These are phyloP conservation scores for Trametes versicolor DNA, from an alignment of 1,284 basidiomycete genomes.

Conservation along the genomic window DNA sequence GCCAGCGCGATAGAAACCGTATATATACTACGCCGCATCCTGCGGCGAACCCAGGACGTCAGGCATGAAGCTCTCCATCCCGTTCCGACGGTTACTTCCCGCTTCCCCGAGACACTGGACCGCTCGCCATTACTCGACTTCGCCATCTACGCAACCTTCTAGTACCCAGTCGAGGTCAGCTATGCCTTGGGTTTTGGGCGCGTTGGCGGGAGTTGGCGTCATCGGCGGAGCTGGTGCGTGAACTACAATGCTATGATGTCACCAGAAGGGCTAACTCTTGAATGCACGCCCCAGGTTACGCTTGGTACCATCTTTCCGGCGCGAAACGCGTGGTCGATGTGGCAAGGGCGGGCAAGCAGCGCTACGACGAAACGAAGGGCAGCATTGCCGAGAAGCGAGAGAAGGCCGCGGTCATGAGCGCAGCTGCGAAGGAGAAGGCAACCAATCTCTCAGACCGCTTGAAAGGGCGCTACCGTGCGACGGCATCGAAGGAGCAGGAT, in stretches of 20 bases:
- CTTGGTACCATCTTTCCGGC: conserved; percentile 34
- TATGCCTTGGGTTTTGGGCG: neutral
- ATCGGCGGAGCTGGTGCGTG: neutral
- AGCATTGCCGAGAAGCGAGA: neutral
- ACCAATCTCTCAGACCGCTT: conserved; percentile 11
- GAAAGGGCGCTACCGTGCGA: conserved; percentile 6
- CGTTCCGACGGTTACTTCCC: neutral
- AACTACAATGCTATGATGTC: neutral
- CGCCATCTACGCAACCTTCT: neutral
- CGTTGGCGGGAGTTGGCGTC: neutral
- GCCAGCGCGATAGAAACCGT: neutral
- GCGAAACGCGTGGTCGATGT: conserved; percentile 26
- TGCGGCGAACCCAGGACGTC: neutral
- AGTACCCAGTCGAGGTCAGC: neutral
- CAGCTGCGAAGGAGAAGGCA: conserved; percentile 14
- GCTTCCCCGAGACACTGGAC: neutral
- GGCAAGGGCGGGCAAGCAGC: conserved; percentile 15
- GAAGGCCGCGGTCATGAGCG: conserved; percentile 5
- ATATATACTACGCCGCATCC: neutral
- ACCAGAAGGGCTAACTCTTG: neutral
- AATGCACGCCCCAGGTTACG: conserved; percentile 20
- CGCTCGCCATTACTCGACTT: neutral
- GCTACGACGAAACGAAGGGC: conserved; percentile 23
- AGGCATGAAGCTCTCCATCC: neutral
- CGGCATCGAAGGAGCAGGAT: neutral